Evolutionary conservation across 768 basidiomycete species (phyloP), one percentile per base, ranked within the genome.

Genomic region (Suillus brevipes): DNA sequence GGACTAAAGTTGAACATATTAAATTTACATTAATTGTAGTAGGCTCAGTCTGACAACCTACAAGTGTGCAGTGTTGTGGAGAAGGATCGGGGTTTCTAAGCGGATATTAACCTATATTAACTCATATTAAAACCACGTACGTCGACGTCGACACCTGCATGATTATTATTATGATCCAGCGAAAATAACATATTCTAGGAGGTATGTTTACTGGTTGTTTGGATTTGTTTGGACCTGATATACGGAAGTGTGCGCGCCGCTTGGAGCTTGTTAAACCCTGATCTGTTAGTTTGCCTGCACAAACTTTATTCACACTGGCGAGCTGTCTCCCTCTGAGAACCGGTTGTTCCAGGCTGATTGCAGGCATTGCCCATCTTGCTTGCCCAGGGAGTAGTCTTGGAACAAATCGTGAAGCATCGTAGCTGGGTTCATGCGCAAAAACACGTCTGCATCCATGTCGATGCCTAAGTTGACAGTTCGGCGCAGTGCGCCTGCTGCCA

Each of bases 61-160:
- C 37, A 37, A 59, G 57, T 25, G 56, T 23, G n/a, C 36, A 12
- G 37, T 57, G 3, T 28, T 38, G 16, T 25, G 38, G 16, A 18
- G 38, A 40, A 59, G 58, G 25, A 40, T 14, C 58, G 58, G 38
- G 2, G 7, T 59, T 59, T 59, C 40, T 43, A 42, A 40, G 40
- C 58, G 58, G 58, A 42, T 25, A 58, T 58, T 58, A 58, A 58
- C 16, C 8, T 25, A 25, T 59, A 59, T 38, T 58, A 25, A 58
- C 37, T 28, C 23, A 12, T 28, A 42, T 40, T 59, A 43, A 59
- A 43, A 59, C 40, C 25, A 31, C 40, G 38, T 59, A 31, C 40
- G 38, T 59, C 53, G 40, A 20, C 28, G 20, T 36, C 34, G 34
- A 36, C 34, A 10, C 25, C 28, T 18, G 18, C 16, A 52, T 18